Evolutionary conservation across 257 asterid species (phyloP).

Genomic region (Solanum appendiculatum): DNA sequence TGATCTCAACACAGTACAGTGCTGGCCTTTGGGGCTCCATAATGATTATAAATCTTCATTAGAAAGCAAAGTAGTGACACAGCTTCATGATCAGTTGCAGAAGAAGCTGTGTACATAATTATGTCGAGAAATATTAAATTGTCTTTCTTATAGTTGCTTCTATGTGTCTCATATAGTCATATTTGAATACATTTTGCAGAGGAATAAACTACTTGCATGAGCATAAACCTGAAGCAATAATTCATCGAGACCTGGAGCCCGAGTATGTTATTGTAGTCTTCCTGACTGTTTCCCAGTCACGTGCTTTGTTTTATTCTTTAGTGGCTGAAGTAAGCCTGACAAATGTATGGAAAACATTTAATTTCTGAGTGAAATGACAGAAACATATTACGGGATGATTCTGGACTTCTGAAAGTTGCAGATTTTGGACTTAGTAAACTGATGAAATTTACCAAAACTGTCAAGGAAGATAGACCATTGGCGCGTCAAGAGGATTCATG

Average conservation of each 20-base stretch:
- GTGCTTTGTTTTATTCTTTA: not conserved
- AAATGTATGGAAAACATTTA: slow-evolving; percentile 9
- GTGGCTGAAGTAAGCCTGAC: not conserved
- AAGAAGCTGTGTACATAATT: not conserved
- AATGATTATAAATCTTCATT: not conserved
- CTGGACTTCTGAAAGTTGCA: slow-evolving; percentile 91
- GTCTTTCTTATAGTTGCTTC: not conserved
- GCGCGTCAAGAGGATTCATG: slow-evolving; percentile 53
- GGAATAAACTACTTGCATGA: slow-evolving; percentile 94
- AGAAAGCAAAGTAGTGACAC: not conserved
- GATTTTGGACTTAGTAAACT: slow-evolving; percentile 86
- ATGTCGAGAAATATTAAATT: not conserved
- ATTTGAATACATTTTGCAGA: slow-evolving; percentile 27
- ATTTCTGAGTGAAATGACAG: slow-evolving; percentile 39
- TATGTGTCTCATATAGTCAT: not conserved
- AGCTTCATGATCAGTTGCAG: not conserved
- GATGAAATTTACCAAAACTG: slow-evolving; percentile 42
- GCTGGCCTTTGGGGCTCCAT: not conserved
- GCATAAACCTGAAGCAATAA: slow-evolving; percentile 84
- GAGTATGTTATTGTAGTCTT: slow-evolving; percentile 46
- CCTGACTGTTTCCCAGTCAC: not conserved
- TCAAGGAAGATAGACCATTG: slow-evolving; percentile 52
- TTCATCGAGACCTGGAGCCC: slow-evolving; percentile 95
- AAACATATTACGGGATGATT: slow-evolving; percentile 74
- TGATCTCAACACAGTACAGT: not conserved